These are phyloP conservation scores for Chimonanthus praecox DNA, from an alignment of 164 flowering plant species.

Conservation along the genomic window DNA sequence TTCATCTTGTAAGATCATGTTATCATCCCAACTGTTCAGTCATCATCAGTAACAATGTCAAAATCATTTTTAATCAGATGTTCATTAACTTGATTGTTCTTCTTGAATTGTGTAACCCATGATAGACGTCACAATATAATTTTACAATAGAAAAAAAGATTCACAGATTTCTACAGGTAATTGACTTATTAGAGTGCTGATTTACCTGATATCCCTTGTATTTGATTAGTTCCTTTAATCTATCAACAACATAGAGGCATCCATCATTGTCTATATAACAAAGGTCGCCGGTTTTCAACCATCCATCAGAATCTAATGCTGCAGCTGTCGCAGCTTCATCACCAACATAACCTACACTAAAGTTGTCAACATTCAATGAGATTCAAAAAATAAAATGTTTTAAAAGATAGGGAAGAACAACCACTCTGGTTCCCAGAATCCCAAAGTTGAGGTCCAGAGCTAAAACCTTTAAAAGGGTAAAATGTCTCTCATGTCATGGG, in stretches of 20 bases:
- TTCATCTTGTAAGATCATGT: too few relatives aligned
- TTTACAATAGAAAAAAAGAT: too few relatives aligned
- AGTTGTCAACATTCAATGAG: neutral
- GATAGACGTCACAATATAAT: too few relatives aligned
- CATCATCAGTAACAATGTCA: too few relatives aligned
- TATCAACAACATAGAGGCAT: slow-evolving; percentile 43
- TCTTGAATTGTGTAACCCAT: too few relatives aligned
- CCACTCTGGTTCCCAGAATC: neutral
- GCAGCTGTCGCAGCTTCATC: slow-evolving; percentile 35
- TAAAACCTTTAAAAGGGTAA: neutral
- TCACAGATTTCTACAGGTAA: neutral
- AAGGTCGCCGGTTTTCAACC: slow-evolving; percentile 66
- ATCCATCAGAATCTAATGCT: slow-evolving; percentile 35
- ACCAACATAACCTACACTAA: slow-evolving; percentile 35
- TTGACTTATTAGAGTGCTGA: neutral
- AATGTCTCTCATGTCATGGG: neutral
- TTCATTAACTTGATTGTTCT: too few relatives aligned
- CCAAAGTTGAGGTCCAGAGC: neutral
- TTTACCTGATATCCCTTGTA: slow-evolving; percentile 49
- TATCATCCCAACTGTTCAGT: too few relatives aligned
- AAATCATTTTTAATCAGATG: too few relatives aligned
- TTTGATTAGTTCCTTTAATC: slow-evolving; percentile 62
- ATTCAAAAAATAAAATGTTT: neutral
- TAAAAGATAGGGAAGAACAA: neutral
- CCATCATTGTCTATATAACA: slow-evolving; percentile 58